Evolutionary conservation across 2,329 filamentous ascomycete species (phyloP).

Genomic region (Botrytis paeoniae): DNA sequence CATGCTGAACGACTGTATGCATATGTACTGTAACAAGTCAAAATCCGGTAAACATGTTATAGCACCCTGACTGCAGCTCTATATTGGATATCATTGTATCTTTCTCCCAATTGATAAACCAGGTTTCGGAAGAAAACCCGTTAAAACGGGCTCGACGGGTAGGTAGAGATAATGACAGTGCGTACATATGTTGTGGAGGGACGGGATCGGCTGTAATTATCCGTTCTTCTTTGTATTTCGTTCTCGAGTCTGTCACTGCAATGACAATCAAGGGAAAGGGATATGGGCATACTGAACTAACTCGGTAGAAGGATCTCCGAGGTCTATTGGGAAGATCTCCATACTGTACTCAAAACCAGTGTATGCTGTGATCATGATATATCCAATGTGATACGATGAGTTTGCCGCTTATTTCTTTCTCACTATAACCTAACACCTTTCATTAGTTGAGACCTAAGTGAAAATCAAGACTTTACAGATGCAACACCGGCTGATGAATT

Average conservation of each 20-base stretch:
- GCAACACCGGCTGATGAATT: slow-evolving; percentile 4
- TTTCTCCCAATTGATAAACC: not conserved
- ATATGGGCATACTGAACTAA: not conserved
- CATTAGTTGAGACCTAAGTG: not conserved
- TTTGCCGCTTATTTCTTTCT: not conserved
- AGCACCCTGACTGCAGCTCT: not conserved
- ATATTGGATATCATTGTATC: not conserved
- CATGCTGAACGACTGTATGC: not conserved
- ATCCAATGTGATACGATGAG: not conserved
- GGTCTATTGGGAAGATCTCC: not conserved
- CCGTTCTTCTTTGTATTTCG: not conserved
- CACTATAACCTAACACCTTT: not conserved
- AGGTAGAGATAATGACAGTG: not conserved
- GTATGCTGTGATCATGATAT: not conserved
- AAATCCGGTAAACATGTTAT: not conserved
- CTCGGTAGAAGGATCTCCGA: slow-evolving; percentile 7
- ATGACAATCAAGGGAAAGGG: not conserved
- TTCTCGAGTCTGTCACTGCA: not conserved
- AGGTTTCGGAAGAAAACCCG: not conserved
- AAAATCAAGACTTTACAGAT: not conserved
- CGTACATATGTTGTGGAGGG: not conserved
- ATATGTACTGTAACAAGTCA: not conserved
- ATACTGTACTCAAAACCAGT: not conserved
- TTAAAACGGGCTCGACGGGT: not conserved
- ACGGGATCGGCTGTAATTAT: not conserved